Conservation (phyloP, 805 yeast species). For the Candida fluviatilis region DNA sequence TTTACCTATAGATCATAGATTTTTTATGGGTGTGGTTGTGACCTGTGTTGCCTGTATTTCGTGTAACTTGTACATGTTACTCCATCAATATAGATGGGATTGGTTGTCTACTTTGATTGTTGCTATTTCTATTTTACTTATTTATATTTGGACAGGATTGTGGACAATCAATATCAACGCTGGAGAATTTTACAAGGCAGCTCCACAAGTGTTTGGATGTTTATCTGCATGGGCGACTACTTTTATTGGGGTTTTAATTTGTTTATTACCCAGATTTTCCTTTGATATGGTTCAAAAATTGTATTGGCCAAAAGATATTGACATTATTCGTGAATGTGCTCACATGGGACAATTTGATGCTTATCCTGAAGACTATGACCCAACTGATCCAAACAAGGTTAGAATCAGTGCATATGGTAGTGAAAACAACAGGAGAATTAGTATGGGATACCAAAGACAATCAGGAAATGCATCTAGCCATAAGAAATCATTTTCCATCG, state of each 20-base stretch:
- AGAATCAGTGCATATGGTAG: conserved; percentile 43
- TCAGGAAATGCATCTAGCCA: neutral
- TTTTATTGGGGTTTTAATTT: conserved; percentile 57
- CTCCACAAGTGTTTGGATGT: conserved; percentile 58
- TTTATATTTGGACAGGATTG: conserved; percentile 76
- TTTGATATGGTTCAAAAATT: conserved; percentile 53
- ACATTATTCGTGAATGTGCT: conserved; percentile 70
- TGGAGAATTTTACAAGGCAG: conserved; percentile 62
- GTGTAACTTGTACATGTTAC: conserved; percentile 60
- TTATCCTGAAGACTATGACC: conserved; percentile 69
- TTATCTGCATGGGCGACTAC: conserved; percentile 65
- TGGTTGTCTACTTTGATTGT: conserved; percentile 61
- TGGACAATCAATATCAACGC: conserved; percentile 59
- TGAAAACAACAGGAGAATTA: conserved; percentile 16
- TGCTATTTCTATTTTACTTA: conserved; percentile 52
- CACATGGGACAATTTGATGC: conserved; percentile 61
- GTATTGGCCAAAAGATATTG: conserved; percentile 62
- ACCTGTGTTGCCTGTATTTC: conserved; percentile 63
- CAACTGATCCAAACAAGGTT: conserved; percentile 69
- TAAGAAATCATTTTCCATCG: neutral
- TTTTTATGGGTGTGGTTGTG: conserved; percentile 64
- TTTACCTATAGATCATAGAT: conserved; percentile 63
- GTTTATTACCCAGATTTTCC: conserved; percentile 65
- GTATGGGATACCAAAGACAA: conserved; percentile 7
- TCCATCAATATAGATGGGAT: conserved; percentile 79